phyloP scores from a whole-genome alignment of 192 early-diverging fungal genomes.

The Linnemannia hyalina region DNA sequence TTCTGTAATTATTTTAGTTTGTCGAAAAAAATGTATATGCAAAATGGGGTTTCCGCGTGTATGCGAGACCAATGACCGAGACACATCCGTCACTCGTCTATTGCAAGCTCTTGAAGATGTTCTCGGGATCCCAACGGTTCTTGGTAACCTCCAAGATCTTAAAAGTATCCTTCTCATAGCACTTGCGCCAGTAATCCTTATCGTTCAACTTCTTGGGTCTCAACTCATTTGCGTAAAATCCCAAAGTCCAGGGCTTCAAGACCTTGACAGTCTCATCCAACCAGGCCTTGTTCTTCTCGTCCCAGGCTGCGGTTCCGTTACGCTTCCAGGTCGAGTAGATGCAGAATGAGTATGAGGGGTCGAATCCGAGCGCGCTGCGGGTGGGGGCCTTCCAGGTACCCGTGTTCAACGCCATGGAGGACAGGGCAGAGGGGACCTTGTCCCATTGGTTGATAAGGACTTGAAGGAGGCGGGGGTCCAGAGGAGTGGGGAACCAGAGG shows the following conservation, averaged over 20 bases:
- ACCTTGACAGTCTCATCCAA: slow-evolving; percentile 54
- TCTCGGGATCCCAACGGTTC: slow-evolving; percentile 52
- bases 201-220: slow-evolving; percentile 52
- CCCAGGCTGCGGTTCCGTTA: slow-evolving; percentile 49
- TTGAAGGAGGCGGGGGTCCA: slow-evolving; percentile 37
- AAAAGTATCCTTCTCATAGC: slow-evolving; percentile 53
- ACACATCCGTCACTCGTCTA: not conserved
- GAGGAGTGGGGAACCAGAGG: slow-evolving; percentile 44
- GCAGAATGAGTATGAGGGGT: slow-evolving; percentile 48
- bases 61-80: not conserved
- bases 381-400: slow-evolving; percentile 56
- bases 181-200: slow-evolving; percentile 51
- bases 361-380: slow-evolving; percentile 35
- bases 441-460: slow-evolving; percentile 51
- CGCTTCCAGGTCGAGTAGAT: slow-evolving; percentile 57
- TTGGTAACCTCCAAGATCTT: slow-evolving; percentile 49
- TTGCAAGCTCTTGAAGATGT: slow-evolving; percentile 56
- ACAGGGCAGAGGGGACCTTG: slow-evolving; percentile 52
- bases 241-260: slow-evolving; percentile 51
- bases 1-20: too few species aligned
- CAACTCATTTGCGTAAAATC: slow-evolving; percentile 55
- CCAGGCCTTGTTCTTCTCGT: slow-evolving; percentile 44
- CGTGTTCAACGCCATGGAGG: slow-evolving; percentile 54
- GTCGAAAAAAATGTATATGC: not conserved
- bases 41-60: not conserved